Evolutionary conservation across 345 rosid genomes (phyloP).

Genomic region (Trapa bicornis): DNA sequence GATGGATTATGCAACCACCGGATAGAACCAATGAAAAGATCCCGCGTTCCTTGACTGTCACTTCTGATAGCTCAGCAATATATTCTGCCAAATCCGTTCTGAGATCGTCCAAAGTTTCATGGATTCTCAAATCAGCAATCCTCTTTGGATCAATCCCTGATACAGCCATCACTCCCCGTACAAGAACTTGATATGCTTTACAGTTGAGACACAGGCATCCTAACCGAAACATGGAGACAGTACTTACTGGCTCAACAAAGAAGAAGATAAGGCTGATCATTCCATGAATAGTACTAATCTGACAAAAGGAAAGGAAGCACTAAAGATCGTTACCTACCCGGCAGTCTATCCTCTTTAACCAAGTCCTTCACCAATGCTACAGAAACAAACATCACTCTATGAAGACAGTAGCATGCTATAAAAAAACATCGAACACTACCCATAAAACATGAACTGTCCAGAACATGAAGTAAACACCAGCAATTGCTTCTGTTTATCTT

Average conservation of each 20-base stretch:
- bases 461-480: background rate
- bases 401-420: background rate
- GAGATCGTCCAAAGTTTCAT: constrained; percentile 62
- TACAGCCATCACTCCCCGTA: constrained; percentile 39
- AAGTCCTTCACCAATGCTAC: background rate
- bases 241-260: background rate
- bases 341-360: background rate
- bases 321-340: background rate
- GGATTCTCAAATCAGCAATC: constrained; percentile 64
- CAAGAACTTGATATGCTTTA: constrained; percentile 9
- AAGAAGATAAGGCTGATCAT: background rate
- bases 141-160: constrained; percentile 41
- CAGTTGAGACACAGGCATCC: background rate
- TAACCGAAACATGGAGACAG: background rate
- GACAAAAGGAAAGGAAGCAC: background rate
- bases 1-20: constrained; percentile 73
- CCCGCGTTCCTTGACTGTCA: constrained; percentile 68
- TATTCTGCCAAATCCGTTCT: constrained; percentile 71
- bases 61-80: constrained; percentile 74
- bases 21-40: constrained; percentile 73
- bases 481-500: background rate
- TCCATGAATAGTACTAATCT: background rate
- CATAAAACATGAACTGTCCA: background rate
- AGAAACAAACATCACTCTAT: background rate
- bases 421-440: background rate